Evolutionary conservation across 495 filamentous ascomycete species (phyloP), one percentile per base, ranked within the genome.

Genomic region (Aspergillus olivimuriae): DNA sequence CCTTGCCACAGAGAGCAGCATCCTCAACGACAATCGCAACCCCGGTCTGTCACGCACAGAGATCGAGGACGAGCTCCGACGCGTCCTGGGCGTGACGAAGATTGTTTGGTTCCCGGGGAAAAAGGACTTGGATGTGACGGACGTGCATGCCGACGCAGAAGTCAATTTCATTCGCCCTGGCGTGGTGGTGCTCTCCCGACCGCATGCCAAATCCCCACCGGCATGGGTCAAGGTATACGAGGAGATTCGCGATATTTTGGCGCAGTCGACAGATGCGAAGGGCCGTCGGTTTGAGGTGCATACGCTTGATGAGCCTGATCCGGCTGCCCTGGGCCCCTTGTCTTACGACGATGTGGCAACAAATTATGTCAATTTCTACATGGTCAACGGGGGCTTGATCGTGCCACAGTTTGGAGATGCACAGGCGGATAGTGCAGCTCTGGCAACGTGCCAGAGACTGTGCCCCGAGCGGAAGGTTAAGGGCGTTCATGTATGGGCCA

Each of bases 301-400:
- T 39, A 53, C 53, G 46, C 46, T 65, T 17, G 52, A 59, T 21
- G 63, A 63, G 50, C 59, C 63, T 15, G 61, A 65, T 52, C 55
- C 56, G 5, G 33, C 1, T 12, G 9, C 2, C 10, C 32, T 66
- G 10, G 34, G 44, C 32, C 45, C 43, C 4, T 34, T 37, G 0
- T 46, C 50, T 2, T 55, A 62, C 36, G 60, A 60, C 36, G 47
- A 39, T 11, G 50, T 52, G 9, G 58, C 62, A 21, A 57, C 59
- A 8, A 57, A 53, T 6, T 66, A 66, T 46, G 63, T 66, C 19
- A 66, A 66, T 34, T 66, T 61, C 21, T 65, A 66, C 28, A 60
- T 65, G 36, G 53, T 50, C 23, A 66, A 66, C 51, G 59, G 57
- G 0, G 63, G 57, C 1, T 38, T 66, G 39, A 48, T 66, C 2